phyloP scores from a whole-genome alignment of 129 eudicot genomes.

The Lonicera japonica region DNA sequence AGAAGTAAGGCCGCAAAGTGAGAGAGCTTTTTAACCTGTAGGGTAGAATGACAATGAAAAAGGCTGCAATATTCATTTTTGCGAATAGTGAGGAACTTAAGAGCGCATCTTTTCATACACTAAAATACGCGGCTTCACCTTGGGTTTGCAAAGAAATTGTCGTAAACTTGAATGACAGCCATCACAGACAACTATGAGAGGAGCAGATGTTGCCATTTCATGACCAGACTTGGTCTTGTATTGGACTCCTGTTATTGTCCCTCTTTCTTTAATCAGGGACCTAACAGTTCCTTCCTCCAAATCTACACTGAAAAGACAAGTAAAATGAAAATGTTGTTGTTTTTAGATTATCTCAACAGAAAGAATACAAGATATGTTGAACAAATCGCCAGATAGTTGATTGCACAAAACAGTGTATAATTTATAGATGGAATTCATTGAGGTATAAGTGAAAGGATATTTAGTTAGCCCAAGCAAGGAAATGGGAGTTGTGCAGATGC shows the following conservation, averaged over 20 bases:
- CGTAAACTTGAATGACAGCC: constrained; percentile 74
- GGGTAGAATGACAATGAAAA: background rate
- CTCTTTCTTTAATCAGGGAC: constrained; percentile 56
- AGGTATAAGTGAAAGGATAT: no score
- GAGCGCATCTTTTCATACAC: no score
- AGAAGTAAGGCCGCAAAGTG: constrained; percentile 50
- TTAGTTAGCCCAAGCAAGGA: no score
- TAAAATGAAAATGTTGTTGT: no score
- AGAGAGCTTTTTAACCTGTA: constrained; percentile 51
- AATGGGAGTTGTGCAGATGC: no score
- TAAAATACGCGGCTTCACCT: constrained; percentile 33
- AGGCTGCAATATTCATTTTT: background rate
- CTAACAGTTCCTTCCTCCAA: constrained; percentile 73
- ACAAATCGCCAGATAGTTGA: no score
- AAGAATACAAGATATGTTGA: background rate
- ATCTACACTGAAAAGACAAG: constrained; percentile 34
- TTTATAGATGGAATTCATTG: no score
- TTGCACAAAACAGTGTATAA: no score
- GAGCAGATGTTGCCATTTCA: constrained; percentile 29
- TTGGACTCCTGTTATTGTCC: constrained; percentile 54
- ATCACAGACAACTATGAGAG: constrained; percentile 73
- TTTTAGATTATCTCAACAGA: background rate
- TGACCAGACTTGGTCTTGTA: constrained; percentile 29
- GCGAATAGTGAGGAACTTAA: no score
- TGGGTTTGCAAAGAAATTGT: constrained; percentile 65